Evolutionary conservation across 257 asterid species (phyloP).

Genomic region (Solanum acaule): DNA sequence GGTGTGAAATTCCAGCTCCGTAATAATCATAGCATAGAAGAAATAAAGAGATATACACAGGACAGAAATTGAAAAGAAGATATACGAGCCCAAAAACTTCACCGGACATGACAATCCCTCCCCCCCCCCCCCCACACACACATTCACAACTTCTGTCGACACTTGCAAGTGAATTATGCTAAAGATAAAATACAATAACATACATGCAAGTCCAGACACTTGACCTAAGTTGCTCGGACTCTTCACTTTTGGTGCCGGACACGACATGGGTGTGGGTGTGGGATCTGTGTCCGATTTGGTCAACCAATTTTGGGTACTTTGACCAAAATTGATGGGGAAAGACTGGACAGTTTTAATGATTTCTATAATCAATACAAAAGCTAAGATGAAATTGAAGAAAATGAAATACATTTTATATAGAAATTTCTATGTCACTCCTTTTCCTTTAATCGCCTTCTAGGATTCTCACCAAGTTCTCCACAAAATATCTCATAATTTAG

Average conservation of each 20-base stretch:
- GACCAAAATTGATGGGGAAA: too few relatives aligned
- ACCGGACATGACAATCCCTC: too few relatives aligned
- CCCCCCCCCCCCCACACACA: neutral
- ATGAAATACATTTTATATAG: too few relatives aligned
- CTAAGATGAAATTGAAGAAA: too few relatives aligned
- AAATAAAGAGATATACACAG: neutral
- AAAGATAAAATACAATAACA: neutral
- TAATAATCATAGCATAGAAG: neutral
- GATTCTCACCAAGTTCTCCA: neutral
- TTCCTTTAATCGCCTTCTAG: neutral
- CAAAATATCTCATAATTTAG: neutral
- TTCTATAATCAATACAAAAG: too few relatives aligned
- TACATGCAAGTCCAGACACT: neutral
- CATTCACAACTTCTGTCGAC: neutral
- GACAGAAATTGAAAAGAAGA: neutral
- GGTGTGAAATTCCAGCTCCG: neutral
- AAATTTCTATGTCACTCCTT: too few relatives aligned
- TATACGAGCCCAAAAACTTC: neutral
- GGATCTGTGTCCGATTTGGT: too few relatives aligned
- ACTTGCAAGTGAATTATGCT: neutral
- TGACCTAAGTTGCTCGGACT: neutral
- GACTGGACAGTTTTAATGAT: too few relatives aligned
- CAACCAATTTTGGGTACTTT: too few relatives aligned
- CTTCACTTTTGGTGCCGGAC: too few relatives aligned
- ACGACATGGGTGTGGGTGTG: too few relatives aligned